These are phyloP conservation scores for Pachyrhizus erosus DNA, from an alignment of 306 rosid genomes.

Conservation along the genomic window DNA sequence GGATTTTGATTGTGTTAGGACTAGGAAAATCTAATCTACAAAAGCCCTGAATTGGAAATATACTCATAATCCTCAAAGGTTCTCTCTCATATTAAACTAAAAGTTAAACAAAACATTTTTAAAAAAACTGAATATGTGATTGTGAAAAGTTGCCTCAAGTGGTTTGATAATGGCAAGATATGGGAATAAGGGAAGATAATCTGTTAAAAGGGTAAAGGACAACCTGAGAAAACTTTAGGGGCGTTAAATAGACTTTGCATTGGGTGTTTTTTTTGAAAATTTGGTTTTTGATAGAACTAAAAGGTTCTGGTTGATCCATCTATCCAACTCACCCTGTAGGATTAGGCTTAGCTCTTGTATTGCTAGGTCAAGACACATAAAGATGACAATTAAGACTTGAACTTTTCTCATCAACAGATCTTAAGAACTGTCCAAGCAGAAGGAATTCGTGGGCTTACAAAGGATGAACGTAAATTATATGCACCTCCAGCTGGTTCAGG, in stretches of 20 bases:
- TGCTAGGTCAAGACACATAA: conserved; percentile 19
- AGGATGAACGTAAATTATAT: conserved; percentile 76
- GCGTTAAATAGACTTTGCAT: not conserved
- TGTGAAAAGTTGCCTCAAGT: not conserved
- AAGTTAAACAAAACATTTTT: not conserved
- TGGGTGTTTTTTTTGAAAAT: not conserved
- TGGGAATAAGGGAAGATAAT: conserved; percentile 13
- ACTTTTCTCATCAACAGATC: conserved; percentile 56
- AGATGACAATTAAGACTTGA: conserved; percentile 34
- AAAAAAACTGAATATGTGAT: not conserved
- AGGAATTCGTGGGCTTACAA: conserved; percentile 85
- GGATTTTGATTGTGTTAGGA: conserved; percentile 22
- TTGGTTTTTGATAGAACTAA: not conserved
- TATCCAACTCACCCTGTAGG: not conserved
- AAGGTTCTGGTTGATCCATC: not conserved
- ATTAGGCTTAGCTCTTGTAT: not conserved
- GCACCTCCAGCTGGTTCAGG: conserved; percentile 99
- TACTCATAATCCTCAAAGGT: not conserved
- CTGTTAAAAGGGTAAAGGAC: conserved; percentile 1
- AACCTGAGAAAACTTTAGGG: conserved; percentile 1
- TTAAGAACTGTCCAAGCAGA: conserved; percentile 91
- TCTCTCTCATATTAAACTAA: not conserved
- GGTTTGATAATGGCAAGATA: conserved; percentile 18
- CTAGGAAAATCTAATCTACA: not conserved
- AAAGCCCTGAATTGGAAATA: not conserved